Conservation (phyloP, 805 yeast species). For the Komagataella kurtzmanii region DNA sequence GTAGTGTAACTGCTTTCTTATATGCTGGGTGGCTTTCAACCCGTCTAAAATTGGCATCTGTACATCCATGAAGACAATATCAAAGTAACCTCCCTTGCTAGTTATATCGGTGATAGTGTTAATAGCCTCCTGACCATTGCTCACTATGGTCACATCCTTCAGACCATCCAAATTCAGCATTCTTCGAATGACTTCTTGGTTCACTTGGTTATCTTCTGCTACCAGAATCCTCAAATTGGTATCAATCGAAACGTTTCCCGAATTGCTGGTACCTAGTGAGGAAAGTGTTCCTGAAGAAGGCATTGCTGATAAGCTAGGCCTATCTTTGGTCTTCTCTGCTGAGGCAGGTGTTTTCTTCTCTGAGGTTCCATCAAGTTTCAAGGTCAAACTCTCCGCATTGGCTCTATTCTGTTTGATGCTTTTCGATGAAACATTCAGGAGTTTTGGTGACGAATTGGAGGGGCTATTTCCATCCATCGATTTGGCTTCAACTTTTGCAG, state of each 20-base stretch:
- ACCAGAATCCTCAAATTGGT: slow-evolving; percentile 45
- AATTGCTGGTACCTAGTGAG: too few relatives aligned
- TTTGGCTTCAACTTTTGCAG: neutral
- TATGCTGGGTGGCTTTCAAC: slow-evolving; percentile 61
- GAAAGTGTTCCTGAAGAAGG: neutral
- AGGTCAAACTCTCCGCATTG: neutral
- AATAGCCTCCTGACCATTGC: slow-evolving; percentile 86
- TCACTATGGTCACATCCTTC: slow-evolving; percentile 57
- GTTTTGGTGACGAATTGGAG: neutral
- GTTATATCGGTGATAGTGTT: slow-evolving; percentile 40
- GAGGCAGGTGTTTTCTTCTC: neutral
- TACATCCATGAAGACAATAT: slow-evolving; percentile 88
- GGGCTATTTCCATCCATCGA: neutral
- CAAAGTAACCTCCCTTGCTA: slow-evolving; percentile 31
- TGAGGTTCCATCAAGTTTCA: neutral
- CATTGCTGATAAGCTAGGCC: neutral
- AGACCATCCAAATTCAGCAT: slow-evolving; percentile 83
- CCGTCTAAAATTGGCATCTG: slow-evolving; percentile 99
- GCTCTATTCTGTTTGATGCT: neutral
- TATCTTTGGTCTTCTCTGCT: neutral
- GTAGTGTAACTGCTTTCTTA: slow-evolving; percentile 49
- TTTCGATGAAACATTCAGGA: neutral
- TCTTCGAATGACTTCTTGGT: slow-evolving; percentile 85
- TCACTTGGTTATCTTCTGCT: slow-evolving; percentile 89
- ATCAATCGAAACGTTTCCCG: neutral